Evolutionary conservation across 352 stramenopile species (phyloP).

Genomic region (Nothophytophthora sp.): DNA sequence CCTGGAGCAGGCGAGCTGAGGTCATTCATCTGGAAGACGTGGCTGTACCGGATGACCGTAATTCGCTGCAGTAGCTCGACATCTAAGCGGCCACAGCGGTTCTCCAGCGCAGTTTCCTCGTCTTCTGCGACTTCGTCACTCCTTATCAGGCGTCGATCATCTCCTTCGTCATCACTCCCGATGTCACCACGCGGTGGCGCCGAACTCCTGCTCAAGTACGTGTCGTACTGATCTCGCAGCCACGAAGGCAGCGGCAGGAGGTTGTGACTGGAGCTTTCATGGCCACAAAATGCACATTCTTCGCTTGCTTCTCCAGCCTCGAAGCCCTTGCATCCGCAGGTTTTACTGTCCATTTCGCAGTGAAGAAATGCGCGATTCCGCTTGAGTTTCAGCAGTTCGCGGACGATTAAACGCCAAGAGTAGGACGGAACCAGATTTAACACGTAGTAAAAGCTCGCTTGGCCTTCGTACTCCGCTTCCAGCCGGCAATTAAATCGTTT

Average conservation of each 20-base stretch:
- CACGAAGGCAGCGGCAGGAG: slow-evolving; percentile 59
- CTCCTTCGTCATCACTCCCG: slow-evolving; percentile 15
- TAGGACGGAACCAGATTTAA: slow-evolving; percentile 59
- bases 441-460: slow-evolving; percentile 59
- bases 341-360: slow-evolving; percentile 28
- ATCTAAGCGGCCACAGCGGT: slow-evolving; percentile 20
- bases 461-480: slow-evolving; percentile 67
- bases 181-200: slow-evolving; percentile 4
- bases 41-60: slow-evolving; percentile 18
- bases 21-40: slow-evolving; percentile 19
- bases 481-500: slow-evolving; percentile 22
- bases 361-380: slow-evolving; percentile 53
- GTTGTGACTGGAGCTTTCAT: slow-evolving; percentile 26
- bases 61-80: slow-evolving; percentile 13
- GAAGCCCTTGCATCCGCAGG: slow-evolving; percentile 69
- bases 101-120: slow-evolving; percentile 34
- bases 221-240: slow-evolving; percentile 75
- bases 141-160: slow-evolving; percentile 1
- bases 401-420: slow-evolving; percentile 39
- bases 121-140: slow-evolving; percentile 13
- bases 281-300: slow-evolving; percentile 52
- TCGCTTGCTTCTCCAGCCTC: slow-evolving; percentile 19
- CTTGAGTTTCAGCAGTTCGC: slow-evolving; percentile 27
- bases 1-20: slow-evolving; percentile 1
- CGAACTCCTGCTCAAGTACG: slow-evolving; percentile 28